phyloP scores from a whole-genome alignment of 768 basidiomycete species.

The Thelephora ganbajun region DNA sequence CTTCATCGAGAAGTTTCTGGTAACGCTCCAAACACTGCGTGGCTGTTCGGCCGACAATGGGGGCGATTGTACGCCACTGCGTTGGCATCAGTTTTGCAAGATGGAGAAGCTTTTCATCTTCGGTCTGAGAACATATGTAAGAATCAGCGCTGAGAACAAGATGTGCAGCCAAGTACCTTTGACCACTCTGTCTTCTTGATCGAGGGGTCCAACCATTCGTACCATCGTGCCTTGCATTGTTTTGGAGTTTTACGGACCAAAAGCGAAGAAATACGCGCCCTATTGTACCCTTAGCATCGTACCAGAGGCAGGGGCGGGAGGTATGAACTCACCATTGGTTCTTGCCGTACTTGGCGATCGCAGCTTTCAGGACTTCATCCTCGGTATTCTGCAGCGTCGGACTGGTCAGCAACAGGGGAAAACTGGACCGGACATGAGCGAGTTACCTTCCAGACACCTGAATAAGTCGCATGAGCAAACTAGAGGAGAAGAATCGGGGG shows the following conservation, averaged over 20 bases:
- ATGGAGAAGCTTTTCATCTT: constrained; percentile 96
- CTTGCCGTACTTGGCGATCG: constrained; percentile 94
- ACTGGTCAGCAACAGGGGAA: constrained; percentile 8
- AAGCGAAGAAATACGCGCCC: constrained; percentile 96
- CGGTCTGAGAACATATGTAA: constrained; percentile 38
- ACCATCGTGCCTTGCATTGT: constrained; percentile 99
- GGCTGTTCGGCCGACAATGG: constrained; percentile 94
- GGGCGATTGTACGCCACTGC: constrained; percentile 98
- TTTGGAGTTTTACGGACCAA: constrained; percentile 98
- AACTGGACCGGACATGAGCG: constrained; percentile 1
- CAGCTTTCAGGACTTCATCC: constrained; percentile 98
- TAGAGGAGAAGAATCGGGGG: not conserved
- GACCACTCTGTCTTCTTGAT: constrained; percentile 99
- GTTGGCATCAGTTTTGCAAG: constrained; percentile 99
- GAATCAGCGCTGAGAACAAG: too few relatives aligned
- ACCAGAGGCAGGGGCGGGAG: not conserved
- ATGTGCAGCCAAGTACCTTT: constrained; percentile 39
- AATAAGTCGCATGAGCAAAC: not conserved
- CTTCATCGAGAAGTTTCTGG: constrained; percentile 94
- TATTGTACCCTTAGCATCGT: constrained; percentile 14
- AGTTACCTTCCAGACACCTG: constrained; percentile 73
- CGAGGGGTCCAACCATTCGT: constrained; percentile 94
- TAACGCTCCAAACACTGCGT: constrained; percentile 97
- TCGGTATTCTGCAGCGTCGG: constrained; percentile 60
- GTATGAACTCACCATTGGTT: constrained; percentile 63